Conservation (phyloP, 768 basidiomycete species). For the Mycena leptocephala region DNA sequence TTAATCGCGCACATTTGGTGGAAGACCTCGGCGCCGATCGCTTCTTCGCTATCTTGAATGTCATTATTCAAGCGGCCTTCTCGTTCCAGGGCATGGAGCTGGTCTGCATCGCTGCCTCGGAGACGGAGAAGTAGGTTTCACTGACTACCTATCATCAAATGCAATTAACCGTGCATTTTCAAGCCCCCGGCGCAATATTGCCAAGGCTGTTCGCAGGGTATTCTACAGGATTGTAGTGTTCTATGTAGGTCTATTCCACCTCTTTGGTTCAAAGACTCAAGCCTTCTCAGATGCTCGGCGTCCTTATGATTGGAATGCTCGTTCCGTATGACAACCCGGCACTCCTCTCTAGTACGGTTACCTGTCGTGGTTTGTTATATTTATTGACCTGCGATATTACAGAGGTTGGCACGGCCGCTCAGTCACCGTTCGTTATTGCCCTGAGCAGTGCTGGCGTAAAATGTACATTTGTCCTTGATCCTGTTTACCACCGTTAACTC, state of each 20-base stretch:
- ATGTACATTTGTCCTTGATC: slow-evolving; percentile 52
- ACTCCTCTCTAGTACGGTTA: slow-evolving; percentile 58
- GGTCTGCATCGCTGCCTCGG: slow-evolving; percentile 79
- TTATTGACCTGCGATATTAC: neutral
- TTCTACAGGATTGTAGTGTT: slow-evolving; percentile 88
- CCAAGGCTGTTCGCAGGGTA: slow-evolving; percentile 82
- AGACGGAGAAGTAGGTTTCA: slow-evolving; percentile 64
- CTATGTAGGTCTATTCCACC: slow-evolving; percentile 59
- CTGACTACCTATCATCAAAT: neutral
- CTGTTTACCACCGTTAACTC: neutral
- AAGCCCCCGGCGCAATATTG: slow-evolving; percentile 85
- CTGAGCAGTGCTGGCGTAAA: slow-evolving; percentile 81
- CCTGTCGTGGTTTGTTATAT: neutral
- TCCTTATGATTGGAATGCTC: slow-evolving; percentile 85
- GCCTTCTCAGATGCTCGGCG: slow-evolving; percentile 71
- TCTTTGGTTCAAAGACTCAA: neutral
- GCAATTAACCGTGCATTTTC: neutral
- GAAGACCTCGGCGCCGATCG: slow-evolving; percentile 61
- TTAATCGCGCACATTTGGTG: slow-evolving; percentile 61
- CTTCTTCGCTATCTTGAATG: slow-evolving; percentile 62
- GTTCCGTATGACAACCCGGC: slow-evolving; percentile 77
- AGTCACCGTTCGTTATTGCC: slow-evolving; percentile 91
- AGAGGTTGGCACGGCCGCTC: slow-evolving; percentile 74
- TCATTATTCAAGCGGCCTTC: slow-evolving; percentile 74
- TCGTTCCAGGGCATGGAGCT: slow-evolving; percentile 87